Evolutionary conservation across 164 flowering plant species (phyloP).

Genomic region (Brasenia schreberi): DNA sequence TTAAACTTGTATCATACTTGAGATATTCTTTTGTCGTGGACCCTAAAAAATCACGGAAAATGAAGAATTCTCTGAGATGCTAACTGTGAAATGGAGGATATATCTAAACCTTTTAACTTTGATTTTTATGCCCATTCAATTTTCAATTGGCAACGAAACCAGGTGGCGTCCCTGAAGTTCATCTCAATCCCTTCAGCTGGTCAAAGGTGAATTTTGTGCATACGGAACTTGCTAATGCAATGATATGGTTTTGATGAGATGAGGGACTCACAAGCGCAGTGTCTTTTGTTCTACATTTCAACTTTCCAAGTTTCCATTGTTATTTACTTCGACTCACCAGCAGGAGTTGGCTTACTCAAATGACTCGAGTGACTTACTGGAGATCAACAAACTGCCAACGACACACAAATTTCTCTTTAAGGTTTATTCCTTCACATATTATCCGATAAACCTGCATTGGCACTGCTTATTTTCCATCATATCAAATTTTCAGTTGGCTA

Average conservation of each 20-base stretch:
- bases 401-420: slow-evolving; percentile 61
- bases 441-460: not conserved
- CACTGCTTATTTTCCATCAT: no score
- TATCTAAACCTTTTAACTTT: not conserved
- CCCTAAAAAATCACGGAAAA: no score
- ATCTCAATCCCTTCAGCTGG: slow-evolving; percentile 86
- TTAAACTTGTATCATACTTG: no score
- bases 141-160: slow-evolving; percentile 32
- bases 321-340: slow-evolving; percentile 89
- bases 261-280: no score
- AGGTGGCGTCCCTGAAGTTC: slow-evolving; percentile 44
- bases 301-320: slow-evolving; percentile 94
- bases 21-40: no score
- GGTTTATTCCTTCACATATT: slow-evolving; percentile 21
- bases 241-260: no score
- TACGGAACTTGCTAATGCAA: no score
- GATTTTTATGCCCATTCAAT: slow-evolving; percentile 76
- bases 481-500: no score
- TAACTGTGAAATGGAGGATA: no score
- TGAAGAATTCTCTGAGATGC: no score
- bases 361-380: slow-evolving; percentile 53
- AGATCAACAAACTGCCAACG: slow-evolving; percentile 65
- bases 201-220: slow-evolving; percentile 64
- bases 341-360: slow-evolving; percentile 88
- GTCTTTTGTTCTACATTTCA: slow-evolving; percentile 11